Percentiles rank a stretch among this genome's conserved stretches.
Evolutionary conservation across 2,329 filamentous ascomycete genomes (phyloP).

Genomic region (Botrytis byssoidea): DNA sequence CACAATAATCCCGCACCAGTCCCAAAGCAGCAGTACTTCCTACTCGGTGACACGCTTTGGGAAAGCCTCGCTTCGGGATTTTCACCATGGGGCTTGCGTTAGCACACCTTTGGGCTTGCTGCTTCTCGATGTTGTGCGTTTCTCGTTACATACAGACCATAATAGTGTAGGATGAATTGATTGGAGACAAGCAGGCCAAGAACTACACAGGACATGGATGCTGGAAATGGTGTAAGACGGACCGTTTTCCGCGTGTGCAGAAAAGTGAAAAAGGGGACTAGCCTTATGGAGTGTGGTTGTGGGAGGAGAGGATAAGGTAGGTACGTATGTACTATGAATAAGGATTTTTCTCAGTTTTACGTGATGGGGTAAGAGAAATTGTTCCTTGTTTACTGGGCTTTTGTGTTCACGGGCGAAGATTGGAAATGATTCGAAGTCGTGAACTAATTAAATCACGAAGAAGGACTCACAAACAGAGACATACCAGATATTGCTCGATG

Average conservation of each 20-base stretch:
- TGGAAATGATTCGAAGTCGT: background rate
- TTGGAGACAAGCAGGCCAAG: constrained; percentile 12
- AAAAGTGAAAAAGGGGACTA: background rate
- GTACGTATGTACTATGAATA: background rate
- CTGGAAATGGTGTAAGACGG: constrained; percentile 19
- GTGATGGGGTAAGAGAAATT: background rate
- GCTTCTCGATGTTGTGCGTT: constrained; percentile 9
- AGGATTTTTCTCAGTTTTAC: background rate
- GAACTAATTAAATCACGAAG: background rate
- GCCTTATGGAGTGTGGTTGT: constrained; percentile 6
- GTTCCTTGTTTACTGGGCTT: background rate
- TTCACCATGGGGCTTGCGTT: constrained; percentile 2
- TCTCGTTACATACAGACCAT: background rate
- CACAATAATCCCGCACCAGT: background rate
- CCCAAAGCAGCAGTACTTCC: background rate
- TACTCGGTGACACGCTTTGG: constrained; percentile 18
- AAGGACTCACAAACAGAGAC: background rate
- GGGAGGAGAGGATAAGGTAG: background rate
- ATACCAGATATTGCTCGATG: background rate
- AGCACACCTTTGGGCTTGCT: background rate
- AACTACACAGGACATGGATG: background rate
- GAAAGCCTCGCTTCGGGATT: constrained; percentile 5
- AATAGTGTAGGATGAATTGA: background rate
- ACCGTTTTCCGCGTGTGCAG: constrained; percentile 25
- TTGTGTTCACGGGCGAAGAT: background rate